Evolutionary conservation across 2,329 filamentous ascomycete species (phyloP).

Genomic region (Claviceps sp.): DNA sequence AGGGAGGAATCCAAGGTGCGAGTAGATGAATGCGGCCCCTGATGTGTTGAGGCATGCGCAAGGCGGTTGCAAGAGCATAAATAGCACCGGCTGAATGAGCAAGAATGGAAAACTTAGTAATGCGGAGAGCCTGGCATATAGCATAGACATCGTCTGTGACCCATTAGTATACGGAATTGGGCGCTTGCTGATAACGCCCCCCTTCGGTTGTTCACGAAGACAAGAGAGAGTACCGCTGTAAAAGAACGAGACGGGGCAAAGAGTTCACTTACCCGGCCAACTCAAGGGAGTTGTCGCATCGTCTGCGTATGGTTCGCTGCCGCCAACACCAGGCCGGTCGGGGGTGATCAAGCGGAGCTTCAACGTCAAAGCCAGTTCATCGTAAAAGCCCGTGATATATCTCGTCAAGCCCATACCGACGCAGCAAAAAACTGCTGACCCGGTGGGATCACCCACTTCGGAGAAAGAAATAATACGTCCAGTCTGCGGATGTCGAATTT

Average conservation of each 20-base stretch:
- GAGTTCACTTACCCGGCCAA: slow-evolving; percentile 64
- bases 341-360: slow-evolving; percentile 85
- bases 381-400: slow-evolving; percentile 94
- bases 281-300: slow-evolving; percentile 74
- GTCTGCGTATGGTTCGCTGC: slow-evolving; percentile 74
- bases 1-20: slow-evolving; percentile 94
- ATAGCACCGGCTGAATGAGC: slow-evolving; percentile 97
- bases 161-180: slow-evolving; percentile 14
- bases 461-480: slow-evolving; percentile 88
- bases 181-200: background rate
- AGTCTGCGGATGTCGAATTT: slow-evolving; percentile 72
- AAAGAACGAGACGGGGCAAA: background rate
- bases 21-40: slow-evolving; percentile 87
- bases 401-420: slow-evolving; percentile 95
- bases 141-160: slow-evolving; percentile 65
- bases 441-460: slow-evolving; percentile 85
- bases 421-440: slow-evolving; percentile 88
- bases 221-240: background rate
- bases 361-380: slow-evolving; percentile 80
- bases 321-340: slow-evolving; percentile 86
- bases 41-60: slow-evolving; percentile 93
- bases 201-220: background rate
- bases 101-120: slow-evolving; percentile 90
- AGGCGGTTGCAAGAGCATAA: slow-evolving; percentile 85
- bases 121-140: slow-evolving; percentile 82